Percentiles rank a stretch among this genome's conserved stretches.
phyloP scores from a whole-genome alignment of 2,329 filamentous ascomycete species.

The Aspergillus sp. region DNA sequence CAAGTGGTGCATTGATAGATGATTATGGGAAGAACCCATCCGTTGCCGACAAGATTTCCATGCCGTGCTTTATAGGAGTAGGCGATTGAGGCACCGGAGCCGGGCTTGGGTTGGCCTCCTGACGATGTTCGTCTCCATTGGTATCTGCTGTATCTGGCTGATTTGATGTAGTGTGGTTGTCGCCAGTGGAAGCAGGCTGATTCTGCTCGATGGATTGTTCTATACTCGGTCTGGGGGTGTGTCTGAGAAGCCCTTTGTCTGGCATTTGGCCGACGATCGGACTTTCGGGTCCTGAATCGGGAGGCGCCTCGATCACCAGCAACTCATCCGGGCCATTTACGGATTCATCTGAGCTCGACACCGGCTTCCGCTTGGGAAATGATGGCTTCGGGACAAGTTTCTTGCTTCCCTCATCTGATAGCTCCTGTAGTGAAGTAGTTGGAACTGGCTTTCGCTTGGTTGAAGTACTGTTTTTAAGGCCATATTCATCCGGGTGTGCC shows the following conservation, averaged over 20 bases:
- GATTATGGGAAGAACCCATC: constrained; percentile 8
- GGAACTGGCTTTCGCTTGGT: constrained; percentile 59
- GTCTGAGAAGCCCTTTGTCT: background rate
- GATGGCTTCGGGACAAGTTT: constrained; percentile 39
- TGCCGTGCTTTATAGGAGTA: constrained; percentile 6
- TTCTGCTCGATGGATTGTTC: background rate
- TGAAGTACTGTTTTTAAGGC: constrained; percentile 48
- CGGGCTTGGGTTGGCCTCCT: background rate
- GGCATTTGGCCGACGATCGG: constrained; percentile 19
- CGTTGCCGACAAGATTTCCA: constrained; percentile 13
- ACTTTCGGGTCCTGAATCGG: constrained; percentile 48
- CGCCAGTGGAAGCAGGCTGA: background rate
- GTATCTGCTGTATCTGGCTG: background rate
- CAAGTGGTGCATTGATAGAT: no score
- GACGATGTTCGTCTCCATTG: background rate
- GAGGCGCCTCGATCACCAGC: constrained; percentile 57
- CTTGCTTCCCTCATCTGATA: constrained; percentile 22
- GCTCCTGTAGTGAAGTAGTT: constrained; percentile 31
- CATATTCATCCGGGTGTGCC: constrained; percentile 57
- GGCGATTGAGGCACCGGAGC: background rate
- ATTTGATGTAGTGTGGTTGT: background rate
- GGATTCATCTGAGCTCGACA: constrained; percentile 22
- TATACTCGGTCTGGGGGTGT: background rate
- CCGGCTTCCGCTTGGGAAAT: constrained; percentile 41
- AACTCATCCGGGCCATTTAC: constrained; percentile 43